phyloP scores from a whole-genome alignment of 306 rosid genomes.

The Cicer judaicum region DNA sequence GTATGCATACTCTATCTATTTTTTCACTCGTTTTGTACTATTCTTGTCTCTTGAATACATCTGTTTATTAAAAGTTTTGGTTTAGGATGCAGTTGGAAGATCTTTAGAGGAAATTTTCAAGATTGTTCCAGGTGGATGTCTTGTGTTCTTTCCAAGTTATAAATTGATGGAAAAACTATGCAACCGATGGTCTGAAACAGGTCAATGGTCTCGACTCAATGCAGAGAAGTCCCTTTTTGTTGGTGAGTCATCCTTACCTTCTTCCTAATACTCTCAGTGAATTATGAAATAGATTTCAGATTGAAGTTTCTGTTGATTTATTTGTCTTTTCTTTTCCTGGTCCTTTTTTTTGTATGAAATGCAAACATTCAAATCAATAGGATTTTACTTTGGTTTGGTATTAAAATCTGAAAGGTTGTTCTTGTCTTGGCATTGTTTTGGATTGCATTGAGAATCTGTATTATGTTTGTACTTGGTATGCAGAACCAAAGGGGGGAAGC shows the following conservation, averaged over 20 bases:
- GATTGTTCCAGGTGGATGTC: conserved; percentile 87
- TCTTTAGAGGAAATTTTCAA: conserved; percentile 90
- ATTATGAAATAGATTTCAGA: conserved; percentile 26
- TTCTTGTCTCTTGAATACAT: conserved; percentile 33
- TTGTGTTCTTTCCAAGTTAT: conserved; percentile 95
- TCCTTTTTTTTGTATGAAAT: not conserved
- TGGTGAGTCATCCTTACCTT: conserved; percentile 61
- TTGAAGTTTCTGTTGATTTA: conserved; percentile 25
- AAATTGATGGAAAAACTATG: conserved; percentile 87
- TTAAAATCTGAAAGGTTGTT: conserved; percentile 38
- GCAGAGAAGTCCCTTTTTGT: conserved; percentile 72
- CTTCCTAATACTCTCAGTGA: conserved; percentile 25
- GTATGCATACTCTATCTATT: conserved; percentile 44
- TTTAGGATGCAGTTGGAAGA: conserved; percentile 88
- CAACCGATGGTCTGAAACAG: conserved; percentile 91
- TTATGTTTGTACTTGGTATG: conserved; percentile 44
- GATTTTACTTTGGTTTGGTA: conserved; percentile 25
- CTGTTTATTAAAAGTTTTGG: conserved; percentile 39
- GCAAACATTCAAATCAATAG: conserved; percentile 28
- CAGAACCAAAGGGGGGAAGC: conserved; percentile 92
- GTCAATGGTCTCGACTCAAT: conserved; percentile 84
- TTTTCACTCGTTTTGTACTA: conserved; percentile 23
- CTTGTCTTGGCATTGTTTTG: conserved; percentile 32
- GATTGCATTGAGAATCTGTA: conserved; percentile 36
- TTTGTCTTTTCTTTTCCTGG: conserved; percentile 27